These are phyloP conservation scores for Phylloporus sp. DNA, from an alignment of 768 basidiomycete genomes.

Conservation along the genomic window DNA sequence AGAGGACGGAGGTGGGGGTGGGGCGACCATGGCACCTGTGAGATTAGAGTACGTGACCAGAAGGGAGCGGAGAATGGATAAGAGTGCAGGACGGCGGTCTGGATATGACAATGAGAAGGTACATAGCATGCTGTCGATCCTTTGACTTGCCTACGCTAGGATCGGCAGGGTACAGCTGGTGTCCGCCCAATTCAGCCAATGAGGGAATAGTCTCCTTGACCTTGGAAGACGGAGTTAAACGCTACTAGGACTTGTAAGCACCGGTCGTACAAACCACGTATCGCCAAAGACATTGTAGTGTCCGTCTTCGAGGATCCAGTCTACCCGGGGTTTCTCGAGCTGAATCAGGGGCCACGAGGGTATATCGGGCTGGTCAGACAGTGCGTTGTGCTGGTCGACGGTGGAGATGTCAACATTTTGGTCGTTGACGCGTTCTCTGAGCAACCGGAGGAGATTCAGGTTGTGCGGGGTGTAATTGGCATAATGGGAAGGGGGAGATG, in stretches of 20 bases:
- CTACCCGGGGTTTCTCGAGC: conserved; percentile 82
- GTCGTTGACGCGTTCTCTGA: conserved; percentile 51
- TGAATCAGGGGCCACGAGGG: conserved; percentile 75
- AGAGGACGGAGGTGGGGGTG: conserved; percentile 50
- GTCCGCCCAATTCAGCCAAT: conserved; percentile 74
- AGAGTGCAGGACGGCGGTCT: conserved; percentile 78
- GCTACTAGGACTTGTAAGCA: conserved; percentile 10
- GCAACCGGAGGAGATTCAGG: conserved; percentile 59
- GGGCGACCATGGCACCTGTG: conserved; percentile 62
- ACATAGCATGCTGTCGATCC: not conserved
- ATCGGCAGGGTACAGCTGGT: conserved; percentile 75
- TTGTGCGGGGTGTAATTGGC: conserved; percentile 73
- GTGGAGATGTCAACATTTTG: conserved; percentile 32
- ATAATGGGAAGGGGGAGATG: conserved; percentile 85
- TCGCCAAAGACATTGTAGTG: conserved; percentile 85
- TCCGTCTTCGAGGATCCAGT: conserved; percentile 87
- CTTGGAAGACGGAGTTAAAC: conserved; percentile 36
- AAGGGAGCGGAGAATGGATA: conserved; percentile 69
- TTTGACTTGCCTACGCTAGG: conserved; percentile 57
- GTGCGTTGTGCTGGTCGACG: conserved; percentile 55
- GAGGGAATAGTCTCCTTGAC: conserved; percentile 82
- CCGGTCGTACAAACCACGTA: conserved; percentile 73
- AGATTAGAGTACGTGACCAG: conserved; percentile 77
- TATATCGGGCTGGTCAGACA: conserved; percentile 68
- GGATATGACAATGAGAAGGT: conserved; percentile 9